Percentiles rank a stretch among this genome's conserved stretches.
phyloP scores from a whole-genome alignment of 345 rosid species.

The Lumnitzera racemosa region DNA sequence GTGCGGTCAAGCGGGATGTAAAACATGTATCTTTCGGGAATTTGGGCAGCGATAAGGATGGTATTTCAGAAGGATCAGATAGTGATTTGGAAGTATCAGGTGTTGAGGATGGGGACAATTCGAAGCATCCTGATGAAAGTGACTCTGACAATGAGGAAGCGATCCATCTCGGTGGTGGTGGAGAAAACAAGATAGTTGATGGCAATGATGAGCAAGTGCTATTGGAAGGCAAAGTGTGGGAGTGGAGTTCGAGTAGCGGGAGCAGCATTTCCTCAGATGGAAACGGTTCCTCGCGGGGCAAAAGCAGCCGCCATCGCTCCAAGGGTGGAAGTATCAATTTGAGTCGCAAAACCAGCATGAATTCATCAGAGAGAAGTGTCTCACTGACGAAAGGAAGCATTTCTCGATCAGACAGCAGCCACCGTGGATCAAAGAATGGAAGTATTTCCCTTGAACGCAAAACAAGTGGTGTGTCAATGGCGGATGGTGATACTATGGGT shows the following conservation, averaged over 20 bases:
- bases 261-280: slow-evolving; percentile 1
- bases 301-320: slow-evolving; percentile 3
- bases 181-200: background rate
- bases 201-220: background rate
- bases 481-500: background rate
- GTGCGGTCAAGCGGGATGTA: too few relatives aligned
- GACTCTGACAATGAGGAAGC: background rate
- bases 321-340: slow-evolving; percentile 4
- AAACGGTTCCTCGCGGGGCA: background rate
- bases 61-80: background rate
- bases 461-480: too few relatives aligned
- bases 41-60: too few relatives aligned
- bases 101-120: background rate
- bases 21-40: too few relatives aligned
- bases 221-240: background rate
- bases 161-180: background rate
- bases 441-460: background rate
- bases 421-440: background rate
- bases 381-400: slow-evolving; percentile 3
- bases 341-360: background rate
- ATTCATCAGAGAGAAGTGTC: background rate
- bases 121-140: background rate
- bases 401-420: slow-evolving; percentile 5
- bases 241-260: slow-evolving; percentile 8
- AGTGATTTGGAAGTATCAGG: background rate